Percentiles rank a stretch among this genome's conserved stretches.
Evolutionary conservation across 495 filamentous ascomycete genomes (phyloP).

Genomic region (Astrothelium macrocarpum): DNA sequence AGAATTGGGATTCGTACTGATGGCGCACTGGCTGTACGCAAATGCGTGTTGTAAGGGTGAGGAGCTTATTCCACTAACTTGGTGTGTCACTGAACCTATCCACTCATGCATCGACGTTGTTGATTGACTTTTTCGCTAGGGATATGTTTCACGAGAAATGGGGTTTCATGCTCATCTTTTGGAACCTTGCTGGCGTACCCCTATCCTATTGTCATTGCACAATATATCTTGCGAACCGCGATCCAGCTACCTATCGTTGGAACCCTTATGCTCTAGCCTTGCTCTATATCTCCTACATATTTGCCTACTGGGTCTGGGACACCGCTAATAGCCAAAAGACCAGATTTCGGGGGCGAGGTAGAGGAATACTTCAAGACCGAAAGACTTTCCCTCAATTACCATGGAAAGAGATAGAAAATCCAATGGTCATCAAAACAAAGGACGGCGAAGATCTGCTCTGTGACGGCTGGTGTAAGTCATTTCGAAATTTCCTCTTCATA

Average conservation of each 20-base stretch:
- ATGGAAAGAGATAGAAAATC: slow-evolving; percentile 80
- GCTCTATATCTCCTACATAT: slow-evolving; percentile 65
- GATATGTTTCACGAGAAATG: slow-evolving; percentile 99
- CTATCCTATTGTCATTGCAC: slow-evolving; percentile 96
- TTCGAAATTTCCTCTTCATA: background rate
- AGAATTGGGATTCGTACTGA: slow-evolving; percentile 76
- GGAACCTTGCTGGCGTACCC: slow-evolving; percentile 95
- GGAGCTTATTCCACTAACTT: slow-evolving; percentile 87
- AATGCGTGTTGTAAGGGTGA: slow-evolving; percentile 96
- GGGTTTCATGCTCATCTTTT: slow-evolving; percentile 99
- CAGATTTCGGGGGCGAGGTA: slow-evolving; percentile 73
- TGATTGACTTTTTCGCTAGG: slow-evolving; percentile 27
- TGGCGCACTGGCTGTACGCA: slow-evolving; percentile 93
- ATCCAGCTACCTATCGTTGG: slow-evolving; percentile 74
- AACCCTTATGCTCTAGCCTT: slow-evolving; percentile 53
- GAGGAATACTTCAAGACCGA: slow-evolving; percentile 60
- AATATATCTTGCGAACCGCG: slow-evolving; percentile 83
- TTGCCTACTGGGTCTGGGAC: slow-evolving; percentile 90
- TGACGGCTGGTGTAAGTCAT: slow-evolving; percentile 75
- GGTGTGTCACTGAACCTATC: slow-evolving; percentile 39
- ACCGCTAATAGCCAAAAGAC: slow-evolving; percentile 92
- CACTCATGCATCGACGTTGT: slow-evolving; percentile 7
- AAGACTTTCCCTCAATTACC: slow-evolving; percentile 89
- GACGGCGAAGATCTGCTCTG: slow-evolving; percentile 73
- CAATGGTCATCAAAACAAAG: slow-evolving; percentile 69